Conservation (phyloP, 2,329 filamentous ascomycete genomes). For the Beauveria australis region DNA sequence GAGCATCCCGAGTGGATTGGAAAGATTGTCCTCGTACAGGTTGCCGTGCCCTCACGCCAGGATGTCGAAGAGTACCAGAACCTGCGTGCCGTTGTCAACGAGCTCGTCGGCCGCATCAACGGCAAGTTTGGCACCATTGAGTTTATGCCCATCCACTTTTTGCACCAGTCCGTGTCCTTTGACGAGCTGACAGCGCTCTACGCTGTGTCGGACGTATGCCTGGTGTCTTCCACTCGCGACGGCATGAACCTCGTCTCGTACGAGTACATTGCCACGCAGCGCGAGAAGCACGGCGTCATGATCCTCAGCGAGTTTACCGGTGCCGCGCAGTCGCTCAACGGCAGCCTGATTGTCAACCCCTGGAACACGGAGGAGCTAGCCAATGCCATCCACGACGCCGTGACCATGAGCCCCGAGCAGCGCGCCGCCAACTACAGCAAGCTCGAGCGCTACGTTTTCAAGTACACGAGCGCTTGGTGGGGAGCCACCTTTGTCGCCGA, state of each 20-base stretch:
- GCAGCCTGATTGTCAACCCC: constrained; percentile 89
- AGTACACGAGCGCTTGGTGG: constrained; percentile 98
- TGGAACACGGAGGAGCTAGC: constrained; percentile 98
- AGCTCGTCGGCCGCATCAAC: constrained; percentile 93
- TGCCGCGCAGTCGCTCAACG: constrained; percentile 88
- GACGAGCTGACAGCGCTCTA: constrained; percentile 93
- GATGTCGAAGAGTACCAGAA: constrained; percentile 99
- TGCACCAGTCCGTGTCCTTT: constrained; percentile 92
- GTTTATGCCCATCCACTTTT: constrained; percentile 98
- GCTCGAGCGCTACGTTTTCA: constrained; percentile 89
- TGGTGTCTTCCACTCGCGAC: constrained; percentile 92
- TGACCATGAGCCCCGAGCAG: constrained; percentile 89
- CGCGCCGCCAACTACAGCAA: constrained; percentile 82
- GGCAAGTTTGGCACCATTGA: constrained; percentile 95
- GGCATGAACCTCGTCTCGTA: constrained; percentile 99
- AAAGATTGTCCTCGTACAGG: constrained; percentile 91
- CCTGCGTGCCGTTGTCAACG: constrained; percentile 87
- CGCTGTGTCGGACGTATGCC: constrained; percentile 81
- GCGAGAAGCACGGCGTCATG: constrained; percentile 83
- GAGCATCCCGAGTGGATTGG: constrained; percentile 98
- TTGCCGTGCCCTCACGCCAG: constrained; percentile 87
- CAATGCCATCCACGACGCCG: constrained; percentile 88
- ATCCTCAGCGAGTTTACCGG: constrained; percentile 96
- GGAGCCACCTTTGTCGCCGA: constrained; percentile 87
- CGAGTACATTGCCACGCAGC: constrained; percentile 93